Evolutionary conservation across 805 yeast species (phyloP), one percentile per base, ranked within the genome.

Genomic region (Starmerella vaccinii): DNA sequence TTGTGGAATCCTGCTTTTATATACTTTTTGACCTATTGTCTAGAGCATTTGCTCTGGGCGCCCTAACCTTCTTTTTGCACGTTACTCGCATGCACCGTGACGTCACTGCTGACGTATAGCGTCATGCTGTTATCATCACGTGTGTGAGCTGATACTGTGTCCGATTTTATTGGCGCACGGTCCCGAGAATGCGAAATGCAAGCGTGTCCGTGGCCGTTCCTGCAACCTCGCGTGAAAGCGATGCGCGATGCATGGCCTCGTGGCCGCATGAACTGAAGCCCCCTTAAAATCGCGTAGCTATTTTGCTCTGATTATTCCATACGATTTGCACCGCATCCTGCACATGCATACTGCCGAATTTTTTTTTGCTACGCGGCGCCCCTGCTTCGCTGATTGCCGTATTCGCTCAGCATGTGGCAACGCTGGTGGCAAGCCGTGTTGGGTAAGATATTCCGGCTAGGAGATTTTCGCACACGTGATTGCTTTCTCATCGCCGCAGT

Each of bases 101-200:
- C 32, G 43, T 39, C 43, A 39, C 32, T 24, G 38, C 38, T 34
- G 43, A 39, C 43, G 43, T 24, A 39, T 9, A 24, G 26, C 32
- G 32, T 39, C 24, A 39, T 39, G 43, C 43, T 39, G 43, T 39
- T 39, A 39, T 39, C 43, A 39, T 16, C 43, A 39, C 43, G 43
- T 39, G 43, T 21, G 10, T 4, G 13, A 15, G 13, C 35, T 15
- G 43, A 39, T 24, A 39, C 32, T 39, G 43, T 16, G 43, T 23
- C 22, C 4, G 22, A 13, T 24, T 10, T 26, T n/a, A 39, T 39
- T 39, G 43, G 43, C 38, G 38, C 21, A 18, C 5, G 23, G 9
- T n/a, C 22, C 38, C 38, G 18, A 32, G 15, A 32, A 32, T 13
- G 35, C 15, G 35, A 32, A 32, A 32, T 32, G 35, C 35, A 16